Conservation (phyloP, 805 yeast species). For the Yarrowia bubula region DNA sequence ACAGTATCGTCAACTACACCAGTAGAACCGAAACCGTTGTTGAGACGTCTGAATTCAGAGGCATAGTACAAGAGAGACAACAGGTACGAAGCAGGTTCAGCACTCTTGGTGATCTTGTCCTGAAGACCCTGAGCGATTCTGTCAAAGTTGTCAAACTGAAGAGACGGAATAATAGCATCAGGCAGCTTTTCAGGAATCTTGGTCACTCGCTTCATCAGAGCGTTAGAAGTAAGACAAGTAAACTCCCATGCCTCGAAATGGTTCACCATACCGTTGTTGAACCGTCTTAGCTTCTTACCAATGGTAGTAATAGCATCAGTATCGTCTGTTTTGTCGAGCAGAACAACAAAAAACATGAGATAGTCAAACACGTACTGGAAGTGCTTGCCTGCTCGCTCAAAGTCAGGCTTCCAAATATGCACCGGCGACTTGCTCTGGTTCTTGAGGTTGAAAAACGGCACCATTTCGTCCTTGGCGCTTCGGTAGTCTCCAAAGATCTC, state of each 20-base stretch:
- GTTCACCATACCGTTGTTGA: constrained; percentile 71
- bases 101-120: constrained; percentile 42
- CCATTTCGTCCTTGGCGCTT: constrained; percentile 64
- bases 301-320: constrained; percentile 57
- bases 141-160: constrained; percentile 47
- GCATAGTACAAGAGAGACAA: constrained; percentile 34
- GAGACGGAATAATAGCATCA: constrained; percentile 50
- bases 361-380: constrained; percentile 74
- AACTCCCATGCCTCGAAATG: constrained; percentile 66
- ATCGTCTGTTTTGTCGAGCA: constrained; percentile 55
- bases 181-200: constrained; percentile 48
- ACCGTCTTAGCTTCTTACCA: constrained; percentile 71
- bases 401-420: constrained; percentile 90
- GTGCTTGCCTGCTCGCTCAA: constrained; percentile 90
- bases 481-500: constrained; percentile 53
- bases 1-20: constrained; percentile 69
- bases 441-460: constrained; percentile 60
- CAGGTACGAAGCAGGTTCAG: constrained; percentile 29
- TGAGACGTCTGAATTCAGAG: constrained; percentile 62
- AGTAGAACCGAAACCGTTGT: constrained; percentile 80
- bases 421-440: constrained; percentile 63
- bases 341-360: constrained; percentile 57
- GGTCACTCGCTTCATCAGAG: constrained; percentile 49
- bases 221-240: constrained; percentile 52
- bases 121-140: constrained; percentile 40